Conservation (phyloP, 1,139 yeast species). For the Scheffersomyces stambukii region DNA sequence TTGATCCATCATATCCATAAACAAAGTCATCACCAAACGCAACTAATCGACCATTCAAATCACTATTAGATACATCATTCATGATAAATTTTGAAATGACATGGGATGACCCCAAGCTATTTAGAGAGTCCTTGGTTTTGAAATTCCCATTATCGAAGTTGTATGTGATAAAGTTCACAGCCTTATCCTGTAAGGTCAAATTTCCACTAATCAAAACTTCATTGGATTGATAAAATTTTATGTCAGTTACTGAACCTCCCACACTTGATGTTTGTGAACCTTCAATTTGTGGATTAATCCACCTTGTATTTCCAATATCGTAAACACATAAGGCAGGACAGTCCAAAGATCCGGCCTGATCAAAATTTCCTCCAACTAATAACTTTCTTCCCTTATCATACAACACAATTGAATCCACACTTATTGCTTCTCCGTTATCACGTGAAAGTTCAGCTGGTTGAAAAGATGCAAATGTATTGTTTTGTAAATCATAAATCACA, state of each 20-base stretch:
- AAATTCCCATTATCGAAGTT: conserved; percentile 39
- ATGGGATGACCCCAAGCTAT: conserved; percentile 25
- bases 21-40: conserved; percentile 52
- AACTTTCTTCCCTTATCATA: conserved; percentile 48
- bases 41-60: conserved; percentile 47
- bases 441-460: conserved; percentile 47
- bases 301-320: conserved; percentile 50
- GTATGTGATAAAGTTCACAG: conserved; percentile 45
- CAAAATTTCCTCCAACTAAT: conserved; percentile 76
- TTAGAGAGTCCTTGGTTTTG: conserved; percentile 18
- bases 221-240: conserved; percentile 49
- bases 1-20: conserved; percentile 46
- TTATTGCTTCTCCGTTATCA: conserved; percentile 20
- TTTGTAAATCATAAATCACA: conserved; percentile 46
- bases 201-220: conserved; percentile 62
- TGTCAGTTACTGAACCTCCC: conserved; percentile 54
- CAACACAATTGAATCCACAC: conserved; percentile 51
- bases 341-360: conserved; percentile 51
- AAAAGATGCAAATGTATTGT: conserved; percentile 29
- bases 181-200: conserved; percentile 34
- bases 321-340: conserved; percentile 70
- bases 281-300: conserved; percentile 48
- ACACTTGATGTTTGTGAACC: conserved; percentile 23
- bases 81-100: conserved; percentile 44
- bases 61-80: conserved; percentile 41